These are phyloP conservation scores for Acer negundo DNA, from an alignment of 345 rosid genomes.

Conservation along the genomic window DNA sequence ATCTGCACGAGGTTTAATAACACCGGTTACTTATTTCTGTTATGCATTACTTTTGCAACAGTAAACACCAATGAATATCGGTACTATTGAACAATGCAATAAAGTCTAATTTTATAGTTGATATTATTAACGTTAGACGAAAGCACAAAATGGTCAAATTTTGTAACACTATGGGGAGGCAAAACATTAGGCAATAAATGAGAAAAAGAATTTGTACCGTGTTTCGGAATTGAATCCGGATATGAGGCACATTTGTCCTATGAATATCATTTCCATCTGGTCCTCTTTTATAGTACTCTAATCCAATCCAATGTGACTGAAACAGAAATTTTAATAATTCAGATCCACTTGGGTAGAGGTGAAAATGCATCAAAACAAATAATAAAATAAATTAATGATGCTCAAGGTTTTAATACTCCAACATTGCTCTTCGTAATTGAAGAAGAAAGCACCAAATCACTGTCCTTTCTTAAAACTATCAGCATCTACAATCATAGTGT, in stretches of 20 bases:
- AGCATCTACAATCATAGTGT: constrained; percentile 9
- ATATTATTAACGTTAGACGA: not conserved
- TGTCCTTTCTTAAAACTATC: not conserved
- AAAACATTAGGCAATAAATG: not conserved
- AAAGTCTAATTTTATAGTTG: not conserved
- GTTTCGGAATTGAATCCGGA: constrained; percentile 89
- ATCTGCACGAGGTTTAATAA: constrained; percentile 44
- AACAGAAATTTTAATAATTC: constrained; percentile 17
- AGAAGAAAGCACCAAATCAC: not conserved
- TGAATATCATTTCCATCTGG: constrained; percentile 93
- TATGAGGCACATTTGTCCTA: constrained; percentile 95
- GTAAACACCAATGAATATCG: not conserved
- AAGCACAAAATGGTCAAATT: not conserved
- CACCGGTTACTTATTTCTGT: not conserved
- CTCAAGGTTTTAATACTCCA: not conserved
- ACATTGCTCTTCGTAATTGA: not conserved
- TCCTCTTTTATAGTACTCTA: constrained; percentile 90
- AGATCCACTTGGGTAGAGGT: not conserved
- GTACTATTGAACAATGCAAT: not conserved
- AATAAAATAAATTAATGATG: not conserved
- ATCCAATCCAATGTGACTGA: constrained; percentile 98
- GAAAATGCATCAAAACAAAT: not conserved
- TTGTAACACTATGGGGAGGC: not conserved
- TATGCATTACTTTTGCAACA: not conserved
- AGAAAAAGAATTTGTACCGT: constrained; percentile 46